phyloP scores from a whole-genome alignment of 2,329 filamentous ascomycete genomes.

The Sclerotinia trifoliorum region DNA sequence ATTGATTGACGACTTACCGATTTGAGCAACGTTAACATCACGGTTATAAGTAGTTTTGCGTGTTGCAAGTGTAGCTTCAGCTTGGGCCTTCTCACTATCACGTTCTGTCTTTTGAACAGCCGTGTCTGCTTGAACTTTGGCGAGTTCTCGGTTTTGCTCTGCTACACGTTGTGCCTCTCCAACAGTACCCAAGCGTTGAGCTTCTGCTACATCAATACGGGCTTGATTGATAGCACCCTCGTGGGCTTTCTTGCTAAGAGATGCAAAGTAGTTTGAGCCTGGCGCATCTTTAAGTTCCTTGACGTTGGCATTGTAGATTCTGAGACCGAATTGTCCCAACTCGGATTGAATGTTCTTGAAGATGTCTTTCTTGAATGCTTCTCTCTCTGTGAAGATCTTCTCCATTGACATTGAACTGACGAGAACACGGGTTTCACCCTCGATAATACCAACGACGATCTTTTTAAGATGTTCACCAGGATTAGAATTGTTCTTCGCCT shows the following conservation, averaged over 20 bases:
- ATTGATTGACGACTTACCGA: constrained; percentile 41
- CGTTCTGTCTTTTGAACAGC: constrained; percentile 73
- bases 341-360: constrained; percentile 59
- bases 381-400: constrained; percentile 63
- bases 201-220: constrained; percentile 63
- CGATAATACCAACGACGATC: constrained; percentile 87
- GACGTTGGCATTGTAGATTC: constrained; percentile 71
- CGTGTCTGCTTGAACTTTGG: constrained; percentile 83
- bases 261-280: constrained; percentile 79
- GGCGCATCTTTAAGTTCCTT: constrained; percentile 85
- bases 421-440: constrained; percentile 80
- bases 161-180: constrained; percentile 77
- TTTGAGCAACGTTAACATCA: constrained; percentile 72
- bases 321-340: constrained; percentile 75
- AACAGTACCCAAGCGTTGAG: constrained; percentile 65
- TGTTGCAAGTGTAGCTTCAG: constrained; percentile 73
- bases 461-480: constrained; percentile 66
- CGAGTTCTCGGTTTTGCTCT: constrained; percentile 79
- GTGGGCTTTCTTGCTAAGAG: constrained; percentile 78
- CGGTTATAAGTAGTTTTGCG: constrained; percentile 70
- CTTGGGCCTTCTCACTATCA: constrained; percentile 75
- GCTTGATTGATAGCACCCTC: constrained; percentile 83
- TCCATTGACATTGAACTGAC: constrained; percentile 73
- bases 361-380: constrained; percentile 74
- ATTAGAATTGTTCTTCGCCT: constrained; percentile 43